Evolutionary conservation across 306 rosid genomes (phyloP).

Genomic region (Begonia fuchsioides): DNA sequence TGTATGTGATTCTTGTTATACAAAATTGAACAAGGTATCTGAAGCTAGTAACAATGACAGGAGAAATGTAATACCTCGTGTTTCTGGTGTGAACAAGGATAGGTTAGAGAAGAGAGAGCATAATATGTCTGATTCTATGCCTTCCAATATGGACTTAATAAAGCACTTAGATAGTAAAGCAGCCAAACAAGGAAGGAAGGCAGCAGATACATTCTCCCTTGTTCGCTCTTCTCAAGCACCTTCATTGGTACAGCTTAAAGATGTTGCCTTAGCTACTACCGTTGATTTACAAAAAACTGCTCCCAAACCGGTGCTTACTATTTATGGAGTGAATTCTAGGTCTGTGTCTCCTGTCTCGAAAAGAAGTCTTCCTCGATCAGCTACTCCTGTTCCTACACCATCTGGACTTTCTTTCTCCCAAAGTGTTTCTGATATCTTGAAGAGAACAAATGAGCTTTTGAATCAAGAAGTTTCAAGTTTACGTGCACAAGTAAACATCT

Average conservation of each 20-base stretch:
- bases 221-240: conserved; percentile 63
- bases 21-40: conserved; percentile 68
- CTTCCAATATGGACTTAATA: conserved; percentile 87
- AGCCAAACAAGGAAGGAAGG: conserved; percentile 86
- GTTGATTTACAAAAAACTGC: conserved; percentile 55
- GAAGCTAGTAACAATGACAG: conserved; percentile 43
- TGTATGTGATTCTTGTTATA: conserved; percentile 84
- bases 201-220: conserved; percentile 54
- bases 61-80: conserved; percentile 62
- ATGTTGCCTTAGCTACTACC: conserved; percentile 51
- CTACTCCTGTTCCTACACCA: conserved; percentile 87
- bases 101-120: conserved; percentile 75
- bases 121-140: conserved; percentile 55
- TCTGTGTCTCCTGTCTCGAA: conserved; percentile 87
- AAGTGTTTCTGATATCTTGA: conserved; percentile 62
- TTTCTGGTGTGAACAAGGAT: conserved; percentile 94
- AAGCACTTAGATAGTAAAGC: conserved; percentile 92
- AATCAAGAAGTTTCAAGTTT: conserved; percentile 72
- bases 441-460: conserved; percentile 77
- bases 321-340: conserved; percentile 76
- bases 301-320: conserved; percentile 60
- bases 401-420: conserved; percentile 90
- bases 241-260: conserved; percentile 73
- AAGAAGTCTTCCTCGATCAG: conserved; percentile 94
- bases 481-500: conserved; percentile 53